phyloP scores from a whole-genome alignment of 2,329 filamentous ascomycete genomes.

The Cercospora zeae-maydis region DNA sequence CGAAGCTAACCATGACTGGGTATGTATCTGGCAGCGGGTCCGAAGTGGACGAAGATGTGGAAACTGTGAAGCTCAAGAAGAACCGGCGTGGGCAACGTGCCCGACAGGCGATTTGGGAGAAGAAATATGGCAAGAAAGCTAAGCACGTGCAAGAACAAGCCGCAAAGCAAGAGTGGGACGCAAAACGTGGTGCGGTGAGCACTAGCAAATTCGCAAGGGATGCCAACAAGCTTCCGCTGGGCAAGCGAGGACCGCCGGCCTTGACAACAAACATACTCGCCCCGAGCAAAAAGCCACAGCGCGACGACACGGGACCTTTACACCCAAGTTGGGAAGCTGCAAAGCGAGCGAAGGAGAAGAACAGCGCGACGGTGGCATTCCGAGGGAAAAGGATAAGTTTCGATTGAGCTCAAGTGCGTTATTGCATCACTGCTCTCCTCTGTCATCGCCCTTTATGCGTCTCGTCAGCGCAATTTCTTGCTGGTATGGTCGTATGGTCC shows the following conservation, averaged over 20 bases:
- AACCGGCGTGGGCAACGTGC: slow-evolving; percentile 73
- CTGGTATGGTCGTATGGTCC: too few species aligned
- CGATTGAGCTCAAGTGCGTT: slow-evolving; percentile 42
- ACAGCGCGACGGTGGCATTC: slow-evolving; percentile 45
- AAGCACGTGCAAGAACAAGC: slow-evolving; percentile 58
- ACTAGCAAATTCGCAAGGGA: slow-evolving; percentile 18
- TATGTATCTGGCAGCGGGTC: slow-evolving; percentile 76
- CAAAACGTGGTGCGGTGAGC: slow-evolving; percentile 52
- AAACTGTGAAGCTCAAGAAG: slow-evolving; percentile 57
- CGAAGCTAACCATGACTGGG: slow-evolving; percentile 69
- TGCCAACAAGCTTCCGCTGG: slow-evolving; percentile 21
- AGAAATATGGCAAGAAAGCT: slow-evolving; percentile 70
- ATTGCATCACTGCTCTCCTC: neutral
- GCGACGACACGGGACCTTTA: slow-evolving; percentile 52
- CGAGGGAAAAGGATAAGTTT: slow-evolving; percentile 62
- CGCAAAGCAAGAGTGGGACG: slow-evolving; percentile 57
- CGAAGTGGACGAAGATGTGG: slow-evolving; percentile 58
- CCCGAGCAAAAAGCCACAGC: slow-evolving; percentile 29
- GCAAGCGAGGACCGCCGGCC: slow-evolving; percentile 4
- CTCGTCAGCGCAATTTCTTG: neutral
- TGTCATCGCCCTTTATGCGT: neutral
- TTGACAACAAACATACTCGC: slow-evolving; percentile 17
- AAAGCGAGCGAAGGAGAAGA: slow-evolving; percentile 56
- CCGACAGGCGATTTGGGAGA: slow-evolving; percentile 74
- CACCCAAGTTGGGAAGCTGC: slow-evolving; percentile 66